phyloP scores from a whole-genome alignment of 148 eudicot genomes.

The Chenopodium suecicum region DNA sequence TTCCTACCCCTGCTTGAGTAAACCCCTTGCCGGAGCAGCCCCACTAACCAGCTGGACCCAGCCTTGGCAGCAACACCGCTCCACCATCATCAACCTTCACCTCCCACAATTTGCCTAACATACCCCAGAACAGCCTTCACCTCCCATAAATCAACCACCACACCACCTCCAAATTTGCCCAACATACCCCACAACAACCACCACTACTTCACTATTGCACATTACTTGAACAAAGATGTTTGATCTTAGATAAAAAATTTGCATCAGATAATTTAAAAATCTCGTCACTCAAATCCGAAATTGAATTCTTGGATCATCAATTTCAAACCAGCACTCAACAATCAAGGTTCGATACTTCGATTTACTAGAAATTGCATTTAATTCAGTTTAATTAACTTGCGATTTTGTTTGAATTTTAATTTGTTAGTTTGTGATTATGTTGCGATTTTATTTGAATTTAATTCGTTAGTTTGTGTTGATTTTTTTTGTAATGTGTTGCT shows the following conservation, averaged over 20 bases:
- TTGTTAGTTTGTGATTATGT: neutral
- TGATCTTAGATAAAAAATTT: slow-evolving; percentile 39
- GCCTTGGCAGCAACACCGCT: no score
- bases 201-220: no score
- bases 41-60: no score
- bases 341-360: slow-evolving; percentile 25
- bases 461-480: neutral
- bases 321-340: slow-evolving; percentile 23
- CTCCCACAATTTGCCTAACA: no score
- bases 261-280: slow-evolving; percentile 38
- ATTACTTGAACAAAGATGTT: slow-evolving; percentile 41
- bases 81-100: no score
- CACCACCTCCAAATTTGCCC: no score
- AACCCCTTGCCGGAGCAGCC: no score
- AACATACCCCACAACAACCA: no score
- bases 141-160: no score
- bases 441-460: neutral
- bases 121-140: no score
- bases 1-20: no score
- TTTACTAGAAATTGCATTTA: neutral
- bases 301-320: slow-evolving; percentile 34
- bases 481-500: neutral
- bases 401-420: neutral
- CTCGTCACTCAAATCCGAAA: slow-evolving; percentile 41
- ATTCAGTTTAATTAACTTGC: neutral